Evolutionary conservation across 176 grass and related monocot genomes (phyloP).

Genomic region (Eleusine coracana): DNA sequence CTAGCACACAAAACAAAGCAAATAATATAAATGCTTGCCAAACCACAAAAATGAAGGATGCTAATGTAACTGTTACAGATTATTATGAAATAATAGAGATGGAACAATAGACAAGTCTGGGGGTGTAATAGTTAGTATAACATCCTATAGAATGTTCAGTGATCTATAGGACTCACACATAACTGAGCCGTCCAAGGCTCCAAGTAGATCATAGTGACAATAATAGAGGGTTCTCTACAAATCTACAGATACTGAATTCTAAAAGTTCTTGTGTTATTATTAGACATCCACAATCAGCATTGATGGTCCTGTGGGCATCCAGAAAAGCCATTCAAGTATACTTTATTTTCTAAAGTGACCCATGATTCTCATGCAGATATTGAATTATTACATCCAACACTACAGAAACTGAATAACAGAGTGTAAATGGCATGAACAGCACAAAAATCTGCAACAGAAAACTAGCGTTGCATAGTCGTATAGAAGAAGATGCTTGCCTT

Average conservation of each 20-base stretch:
- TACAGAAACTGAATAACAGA: background rate
- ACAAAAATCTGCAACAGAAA: background rate
- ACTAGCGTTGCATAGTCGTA: background rate
- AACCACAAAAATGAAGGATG: background rate
- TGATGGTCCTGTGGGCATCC: background rate
- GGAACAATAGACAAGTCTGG: background rate
- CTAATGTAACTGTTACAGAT: background rate
- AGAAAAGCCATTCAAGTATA: background rate
- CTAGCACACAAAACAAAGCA: background rate
- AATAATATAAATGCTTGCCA: background rate
- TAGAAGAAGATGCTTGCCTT: slow-evolving; percentile 41
- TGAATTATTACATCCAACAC: background rate
- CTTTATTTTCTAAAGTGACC: background rate
- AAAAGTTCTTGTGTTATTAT: background rate
- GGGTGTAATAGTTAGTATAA: background rate
- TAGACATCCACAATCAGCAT: background rate
- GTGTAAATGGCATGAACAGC: background rate
- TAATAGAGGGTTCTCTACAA: background rate
- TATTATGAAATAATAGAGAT: background rate
- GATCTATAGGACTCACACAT: background rate
- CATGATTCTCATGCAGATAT: background rate
- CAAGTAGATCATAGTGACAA: background rate
- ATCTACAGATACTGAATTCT: background rate
- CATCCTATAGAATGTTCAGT: background rate
- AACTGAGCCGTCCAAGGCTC: background rate